These are phyloP conservation scores for Yamadazyma tumulicola DNA, from an alignment of 805 yeast species.

Conservation along the genomic window DNA sequence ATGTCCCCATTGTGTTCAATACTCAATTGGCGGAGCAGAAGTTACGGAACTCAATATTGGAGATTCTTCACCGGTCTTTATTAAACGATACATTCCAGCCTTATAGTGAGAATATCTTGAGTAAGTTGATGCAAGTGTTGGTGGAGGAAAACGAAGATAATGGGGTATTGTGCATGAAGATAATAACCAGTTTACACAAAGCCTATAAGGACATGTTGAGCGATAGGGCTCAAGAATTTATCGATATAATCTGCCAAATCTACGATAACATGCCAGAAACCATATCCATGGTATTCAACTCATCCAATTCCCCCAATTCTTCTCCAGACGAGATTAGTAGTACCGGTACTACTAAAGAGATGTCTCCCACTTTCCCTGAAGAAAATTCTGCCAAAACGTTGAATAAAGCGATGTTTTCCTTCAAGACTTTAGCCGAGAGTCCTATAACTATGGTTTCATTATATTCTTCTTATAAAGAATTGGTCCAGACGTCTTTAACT, in stretches of 20 bases:
- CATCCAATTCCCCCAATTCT: constrained; percentile 6
- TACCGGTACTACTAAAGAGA: constrained; percentile 17
- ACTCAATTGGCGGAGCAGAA: constrained; percentile 70
- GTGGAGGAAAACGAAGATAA: constrained; percentile 90
- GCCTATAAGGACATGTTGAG: constrained; percentile 66
- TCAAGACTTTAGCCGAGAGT: constrained; percentile 91
- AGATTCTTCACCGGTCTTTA: constrained; percentile 75
- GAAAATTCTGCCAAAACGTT: constrained; percentile 49
- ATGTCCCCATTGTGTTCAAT: constrained; percentile 69
- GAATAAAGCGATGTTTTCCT: constrained; percentile 70
- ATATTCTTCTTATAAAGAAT: constrained; percentile 78
- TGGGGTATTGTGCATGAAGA: constrained; percentile 87
- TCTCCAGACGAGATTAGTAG: constrained; percentile 6
- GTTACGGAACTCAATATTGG: constrained; percentile 71
- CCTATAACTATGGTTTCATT: constrained; percentile 95
- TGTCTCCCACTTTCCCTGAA: constrained; percentile 35
- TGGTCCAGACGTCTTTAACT: constrained; percentile 69
- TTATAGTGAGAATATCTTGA: constrained; percentile 58
- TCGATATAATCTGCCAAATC: constrained; percentile 69
- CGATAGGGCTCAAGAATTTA: constrained; percentile 74
- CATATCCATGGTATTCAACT: constrained; percentile 61
- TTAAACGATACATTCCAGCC: constrained; percentile 80
- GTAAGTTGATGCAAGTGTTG: constrained; percentile 55
- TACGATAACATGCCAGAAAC: constrained; percentile 77
- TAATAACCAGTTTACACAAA: constrained; percentile 80